phyloP scores from a whole-genome alignment of 176 grass and related monocot genomes.

The Raddia distichophylla region DNA sequence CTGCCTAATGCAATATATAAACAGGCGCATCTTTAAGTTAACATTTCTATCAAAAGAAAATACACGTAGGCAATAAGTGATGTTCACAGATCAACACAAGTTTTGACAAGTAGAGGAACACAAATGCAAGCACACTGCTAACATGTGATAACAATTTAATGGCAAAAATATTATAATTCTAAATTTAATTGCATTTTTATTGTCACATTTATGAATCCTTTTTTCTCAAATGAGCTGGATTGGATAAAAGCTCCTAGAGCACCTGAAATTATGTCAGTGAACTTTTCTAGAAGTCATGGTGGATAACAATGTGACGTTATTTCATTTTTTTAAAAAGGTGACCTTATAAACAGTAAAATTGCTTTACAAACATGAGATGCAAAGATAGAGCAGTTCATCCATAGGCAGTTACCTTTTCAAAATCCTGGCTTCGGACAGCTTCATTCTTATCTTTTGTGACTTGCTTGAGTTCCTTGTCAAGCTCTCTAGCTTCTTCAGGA shows the following conservation, averaged over 20 bases:
- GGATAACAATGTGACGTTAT: neutral
- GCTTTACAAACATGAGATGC: constrained; percentile 27
- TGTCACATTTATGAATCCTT: neutral
- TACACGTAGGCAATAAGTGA: constrained; percentile 7
- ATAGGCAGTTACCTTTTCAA: constrained; percentile 69
- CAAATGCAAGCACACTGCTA: neutral
- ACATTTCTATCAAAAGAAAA: constrained; percentile 18
- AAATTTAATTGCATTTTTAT: neutral
- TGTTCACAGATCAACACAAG: neutral
- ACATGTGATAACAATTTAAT: constrained; percentile 2
- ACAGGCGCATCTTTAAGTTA: constrained; percentile 14
- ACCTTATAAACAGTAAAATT: constrained; percentile 1
- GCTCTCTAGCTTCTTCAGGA: constrained; percentile 80
- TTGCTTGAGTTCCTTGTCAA: constrained; percentile 87
- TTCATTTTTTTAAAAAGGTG: too few species aligned
- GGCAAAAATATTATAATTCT: neutral
- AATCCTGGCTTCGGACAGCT: constrained; percentile 82
- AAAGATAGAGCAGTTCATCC: constrained; percentile 27
- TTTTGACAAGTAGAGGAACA: constrained; percentile 6
- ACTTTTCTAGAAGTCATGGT: neutral
- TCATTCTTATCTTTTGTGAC: constrained; percentile 92
- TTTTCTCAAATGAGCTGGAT: constrained; percentile 25
- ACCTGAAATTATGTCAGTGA: constrained; percentile 22
- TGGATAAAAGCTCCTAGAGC: constrained; percentile 31
- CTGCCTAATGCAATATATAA: constrained; percentile 54